Conservation (phyloP, 2,329 filamentous ascomycete species). For the Colletotrichum sp. region DNA sequence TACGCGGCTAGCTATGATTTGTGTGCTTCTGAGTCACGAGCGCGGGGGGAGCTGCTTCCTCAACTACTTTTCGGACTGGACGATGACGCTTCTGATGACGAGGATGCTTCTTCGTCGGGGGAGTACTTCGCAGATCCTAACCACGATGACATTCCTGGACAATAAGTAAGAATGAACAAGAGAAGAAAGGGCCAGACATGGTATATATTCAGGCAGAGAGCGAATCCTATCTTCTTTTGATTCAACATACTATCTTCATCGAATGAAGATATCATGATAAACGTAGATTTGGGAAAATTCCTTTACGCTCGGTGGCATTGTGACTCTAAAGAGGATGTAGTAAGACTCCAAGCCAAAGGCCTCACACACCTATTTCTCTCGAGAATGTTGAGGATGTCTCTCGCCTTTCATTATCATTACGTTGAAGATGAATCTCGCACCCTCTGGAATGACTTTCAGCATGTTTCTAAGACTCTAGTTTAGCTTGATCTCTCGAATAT, state of each 20-base stretch:
- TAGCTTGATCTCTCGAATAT: not conserved
- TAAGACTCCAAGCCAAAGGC: not conserved
- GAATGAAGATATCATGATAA: too few relatives aligned
- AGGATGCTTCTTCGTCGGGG: not conserved
- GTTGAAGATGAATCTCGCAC: not conserved
- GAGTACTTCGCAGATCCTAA: not conserved
- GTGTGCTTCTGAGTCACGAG: not conserved
- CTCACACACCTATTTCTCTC: not conserved
- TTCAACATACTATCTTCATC: too few relatives aligned
- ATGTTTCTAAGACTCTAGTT: not conserved
- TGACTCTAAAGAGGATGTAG: not conserved
- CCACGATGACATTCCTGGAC: not conserved
- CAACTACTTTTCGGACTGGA: not conserved
- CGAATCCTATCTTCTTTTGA: too few relatives aligned
- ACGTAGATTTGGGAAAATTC: too few relatives aligned
- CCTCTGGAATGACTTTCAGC: fast-evolving
- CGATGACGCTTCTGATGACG: not conserved
- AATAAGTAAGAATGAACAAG: not conserved
- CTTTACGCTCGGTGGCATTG: not conserved
- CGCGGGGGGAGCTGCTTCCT: not conserved
- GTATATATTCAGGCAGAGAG: too few relatives aligned
- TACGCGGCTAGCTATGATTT: not conserved
- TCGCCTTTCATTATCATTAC: not conserved
- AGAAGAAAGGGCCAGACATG: too few relatives aligned
- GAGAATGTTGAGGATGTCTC: not conserved